Evolutionary conservation across 208 protist species (phyloP).

Genomic region (Crithidia brevicula): DNA sequence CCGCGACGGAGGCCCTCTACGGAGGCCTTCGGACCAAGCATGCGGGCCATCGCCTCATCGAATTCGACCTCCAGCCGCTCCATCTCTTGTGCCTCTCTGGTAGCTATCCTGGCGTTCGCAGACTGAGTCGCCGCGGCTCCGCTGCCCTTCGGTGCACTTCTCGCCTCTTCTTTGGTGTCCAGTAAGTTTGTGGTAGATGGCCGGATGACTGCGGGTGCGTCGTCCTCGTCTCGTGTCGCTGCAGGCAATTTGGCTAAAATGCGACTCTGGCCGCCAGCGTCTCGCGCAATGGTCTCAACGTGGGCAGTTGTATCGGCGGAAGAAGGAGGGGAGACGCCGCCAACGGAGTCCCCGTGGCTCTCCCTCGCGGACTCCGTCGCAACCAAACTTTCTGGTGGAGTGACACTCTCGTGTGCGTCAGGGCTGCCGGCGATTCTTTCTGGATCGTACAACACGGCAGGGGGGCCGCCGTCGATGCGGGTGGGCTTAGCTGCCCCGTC

Average conservation of each 20-base stretch:
- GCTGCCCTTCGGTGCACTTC: background rate
- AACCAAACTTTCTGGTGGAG: background rate
- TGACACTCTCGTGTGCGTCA: background rate
- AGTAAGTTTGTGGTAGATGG: too few species aligned
- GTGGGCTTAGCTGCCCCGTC: background rate
- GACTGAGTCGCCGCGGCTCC: background rate
- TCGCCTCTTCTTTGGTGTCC: too few species aligned
- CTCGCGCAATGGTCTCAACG: background rate
- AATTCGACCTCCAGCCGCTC: slow-evolving; percentile 31
- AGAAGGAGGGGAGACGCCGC: slow-evolving; percentile 18
- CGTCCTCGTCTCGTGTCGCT: background rate
- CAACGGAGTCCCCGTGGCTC: slow-evolving; percentile 6
- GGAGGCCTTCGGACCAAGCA: slow-evolving; percentile 41
- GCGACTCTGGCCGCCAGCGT: background rate
- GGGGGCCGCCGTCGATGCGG: background rate
- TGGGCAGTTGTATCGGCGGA: slow-evolving; percentile 25
- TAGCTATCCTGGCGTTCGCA: background rate
- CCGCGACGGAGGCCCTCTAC: slow-evolving; percentile 65
- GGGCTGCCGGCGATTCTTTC: background rate
- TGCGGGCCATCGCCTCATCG: slow-evolving; percentile 20
- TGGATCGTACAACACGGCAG: slow-evolving; percentile 10
- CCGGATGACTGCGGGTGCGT: too few species aligned
- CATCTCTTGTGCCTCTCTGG: slow-evolving; percentile 3
- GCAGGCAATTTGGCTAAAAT: background rate
- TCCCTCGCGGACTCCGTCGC: background rate